Base-by-base conservation (phyloP, 495 filamentous ascomycete species). In the Cryomyces minteri region DNA sequence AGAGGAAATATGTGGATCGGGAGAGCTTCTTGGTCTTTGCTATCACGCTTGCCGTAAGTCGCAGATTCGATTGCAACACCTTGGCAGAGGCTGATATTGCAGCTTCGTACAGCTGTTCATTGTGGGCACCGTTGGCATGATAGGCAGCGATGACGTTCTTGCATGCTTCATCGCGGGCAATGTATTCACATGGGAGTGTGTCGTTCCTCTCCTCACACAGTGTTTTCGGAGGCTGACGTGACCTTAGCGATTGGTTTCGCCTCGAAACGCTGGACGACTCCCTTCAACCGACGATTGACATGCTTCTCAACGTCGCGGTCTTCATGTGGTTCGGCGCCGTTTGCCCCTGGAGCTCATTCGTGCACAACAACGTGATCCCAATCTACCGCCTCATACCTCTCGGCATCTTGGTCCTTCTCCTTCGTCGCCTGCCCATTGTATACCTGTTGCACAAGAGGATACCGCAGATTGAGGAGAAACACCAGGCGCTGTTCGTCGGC, bases 131-230 rank as follows among this genome's bases (percentile, higher is more conserved):
- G 85, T 82, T 52, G 87, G 87, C 8, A 74, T 94, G 69, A 76
- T 94, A 47, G 88, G 88, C 3, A 90, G 77, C 39, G 88, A 94
- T 59, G 88, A 94, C 49, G 79, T 94, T 11, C 70, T 96, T 1
- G 87, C 88, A 3, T 94, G 85, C 62, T 96, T 96, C 53, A 78
- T 94, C 48, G 87, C 88, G 12, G 88, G 88, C 4, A 94, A 94
- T 53, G 76, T 73, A 5, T 90, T 96, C 51, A 93, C 83, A 4
- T 83, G 82, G 71, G 87, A 82, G 18, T 72, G 76, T 65, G 48
- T 68, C 54, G 39, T 43, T 42, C 25, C 29, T 49, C 7, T 39
- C 39, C 32, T 32, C 5, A 31, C 10, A 41, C 33, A n/a, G 5
- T 33, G 5, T 14, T 0, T 43, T 8, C 11, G 41, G 33, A 25